Conservation (phyloP, 2,329 filamentous ascomycete genomes). For the Trichoderma semiorbis region DNA sequence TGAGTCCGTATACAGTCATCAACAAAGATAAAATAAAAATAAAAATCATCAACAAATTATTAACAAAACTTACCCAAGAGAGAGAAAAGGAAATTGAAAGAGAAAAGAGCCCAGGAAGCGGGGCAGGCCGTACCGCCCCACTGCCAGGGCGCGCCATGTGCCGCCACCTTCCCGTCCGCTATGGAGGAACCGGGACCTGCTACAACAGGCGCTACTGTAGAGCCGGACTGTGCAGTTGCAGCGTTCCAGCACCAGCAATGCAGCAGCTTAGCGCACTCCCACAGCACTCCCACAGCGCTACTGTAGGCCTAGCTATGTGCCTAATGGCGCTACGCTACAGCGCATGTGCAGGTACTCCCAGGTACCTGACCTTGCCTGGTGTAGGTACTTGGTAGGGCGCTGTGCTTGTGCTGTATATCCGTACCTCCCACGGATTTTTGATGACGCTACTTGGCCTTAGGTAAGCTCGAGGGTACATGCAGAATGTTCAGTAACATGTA, state of each 20-base stretch:
- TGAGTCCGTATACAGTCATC: neutral
- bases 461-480: neutral
- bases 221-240: too few species aligned
- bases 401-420: neutral
- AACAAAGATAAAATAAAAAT: neutral
- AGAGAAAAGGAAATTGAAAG: neutral
- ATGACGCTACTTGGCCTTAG: neutral
- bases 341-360: neutral
- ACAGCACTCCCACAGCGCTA: neutral
- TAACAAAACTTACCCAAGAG: neutral
- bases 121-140: conserved; percentile 1
- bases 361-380: neutral
- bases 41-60: neutral
- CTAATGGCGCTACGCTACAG: neutral
- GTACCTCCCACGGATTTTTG: neutral
- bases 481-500: neutral
- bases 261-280: neutral
- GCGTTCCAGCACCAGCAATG: neutral
- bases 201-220: neutral
- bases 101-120: neutral
- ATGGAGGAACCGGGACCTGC: neutral
- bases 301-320: too few species aligned
- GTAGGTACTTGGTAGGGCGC: too few species aligned
- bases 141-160: conserved; percentile 19
- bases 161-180: conserved; percentile 18